Percentiles rank a stretch among this genome's conserved stretches.
Evolutionary conservation across 345 rosid species (phyloP).

Genomic region (Stellera chamaejasme): DNA sequence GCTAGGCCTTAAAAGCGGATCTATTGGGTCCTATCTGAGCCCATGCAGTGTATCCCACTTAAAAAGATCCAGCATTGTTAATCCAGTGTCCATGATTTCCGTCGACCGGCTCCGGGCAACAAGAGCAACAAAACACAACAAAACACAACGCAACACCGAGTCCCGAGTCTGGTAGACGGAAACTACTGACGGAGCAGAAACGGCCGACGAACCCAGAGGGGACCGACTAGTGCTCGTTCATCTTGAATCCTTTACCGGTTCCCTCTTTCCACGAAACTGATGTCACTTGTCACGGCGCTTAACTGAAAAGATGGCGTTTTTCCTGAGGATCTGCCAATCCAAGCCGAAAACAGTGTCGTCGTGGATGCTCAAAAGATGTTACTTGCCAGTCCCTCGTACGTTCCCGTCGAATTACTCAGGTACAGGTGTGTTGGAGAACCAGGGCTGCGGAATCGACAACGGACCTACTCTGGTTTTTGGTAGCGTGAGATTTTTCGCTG

Average conservation of each 20-base stretch:
- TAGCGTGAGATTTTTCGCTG: slow-evolving; percentile 42
- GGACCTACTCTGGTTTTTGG: slow-evolving; percentile 15
- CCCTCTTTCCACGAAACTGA: neutral
- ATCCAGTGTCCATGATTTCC: too few relatives aligned
- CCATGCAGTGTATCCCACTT: too few relatives aligned
- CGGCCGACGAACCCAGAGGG: neutral
- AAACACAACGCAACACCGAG: too few relatives aligned
- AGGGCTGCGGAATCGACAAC: slow-evolving; percentile 6
- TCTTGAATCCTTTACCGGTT: too few relatives aligned
- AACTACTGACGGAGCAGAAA: too few relatives aligned
- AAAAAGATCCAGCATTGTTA: too few relatives aligned
- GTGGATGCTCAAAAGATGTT: slow-evolving; percentile 20
- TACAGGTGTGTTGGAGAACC: slow-evolving; percentile 7
- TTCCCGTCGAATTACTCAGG: slow-evolving; percentile 13
- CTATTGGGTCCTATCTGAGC: too few relatives aligned
- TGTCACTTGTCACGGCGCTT: slow-evolving; percentile 2
- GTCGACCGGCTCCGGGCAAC: too few relatives aligned
- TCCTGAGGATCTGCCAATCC: slow-evolving; percentile 30
- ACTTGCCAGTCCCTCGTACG: slow-evolving; percentile 16
- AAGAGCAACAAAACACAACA: too few relatives aligned
- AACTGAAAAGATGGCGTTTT: slow-evolving; percentile 27
- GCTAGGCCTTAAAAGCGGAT: too few relatives aligned
- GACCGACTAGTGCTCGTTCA: neutral
- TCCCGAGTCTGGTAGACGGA: too few relatives aligned
- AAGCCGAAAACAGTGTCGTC: slow-evolving; percentile 21